A percentile compares a stretch with the other conserved stretches of the same genome.
These are phyloP conservation scores for Apostasia shenzhenica DNA, from an alignment of 106 monocot species.

Conservation along the genomic window DNA sequence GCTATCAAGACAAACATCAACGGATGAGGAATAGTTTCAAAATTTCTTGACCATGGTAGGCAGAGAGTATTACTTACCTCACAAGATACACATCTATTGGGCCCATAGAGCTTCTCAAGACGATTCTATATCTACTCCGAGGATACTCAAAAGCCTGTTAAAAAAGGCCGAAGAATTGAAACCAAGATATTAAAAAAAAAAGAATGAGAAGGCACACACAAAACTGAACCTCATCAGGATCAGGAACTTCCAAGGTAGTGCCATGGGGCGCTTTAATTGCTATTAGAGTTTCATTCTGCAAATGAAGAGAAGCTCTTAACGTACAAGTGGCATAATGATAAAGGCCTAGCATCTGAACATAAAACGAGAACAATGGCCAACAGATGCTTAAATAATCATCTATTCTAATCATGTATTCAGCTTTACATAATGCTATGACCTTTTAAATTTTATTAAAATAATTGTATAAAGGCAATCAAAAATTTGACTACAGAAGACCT, in stretches of 20 bases:
- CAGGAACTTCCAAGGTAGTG: slow-evolving; percentile 73
- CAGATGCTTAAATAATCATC: no score
- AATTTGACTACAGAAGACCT: no score
- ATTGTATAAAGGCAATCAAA: no score
- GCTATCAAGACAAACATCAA: slow-evolving; percentile 18
- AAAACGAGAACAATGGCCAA: no score
- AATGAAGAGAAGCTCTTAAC: not conserved
- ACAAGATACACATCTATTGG: slow-evolving; percentile 86
- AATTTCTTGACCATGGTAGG: not conserved
- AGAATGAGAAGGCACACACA: not conserved
- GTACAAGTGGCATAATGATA: no score
- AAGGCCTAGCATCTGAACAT: no score
- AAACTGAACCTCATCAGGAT: slow-evolving; percentile 65
- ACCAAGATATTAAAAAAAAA: not conserved
- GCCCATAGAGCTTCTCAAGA: slow-evolving; percentile 76
- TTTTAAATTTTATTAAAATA: no score
- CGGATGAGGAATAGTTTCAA: not conserved
- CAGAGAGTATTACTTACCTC: slow-evolving; percentile 33
- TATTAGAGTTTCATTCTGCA: slow-evolving; percentile 70
- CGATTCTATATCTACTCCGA: slow-evolving; percentile 79
- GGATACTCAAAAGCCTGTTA: slow-evolving; percentile 55
- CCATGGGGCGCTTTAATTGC: slow-evolving; percentile 88
- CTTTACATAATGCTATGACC: no score
- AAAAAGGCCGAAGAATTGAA: not conserved
- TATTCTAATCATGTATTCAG: no score